Evolutionary conservation across 2,329 filamentous ascomycete species (phyloP).

Genomic region (Botrytis pseudocinerea): DNA sequence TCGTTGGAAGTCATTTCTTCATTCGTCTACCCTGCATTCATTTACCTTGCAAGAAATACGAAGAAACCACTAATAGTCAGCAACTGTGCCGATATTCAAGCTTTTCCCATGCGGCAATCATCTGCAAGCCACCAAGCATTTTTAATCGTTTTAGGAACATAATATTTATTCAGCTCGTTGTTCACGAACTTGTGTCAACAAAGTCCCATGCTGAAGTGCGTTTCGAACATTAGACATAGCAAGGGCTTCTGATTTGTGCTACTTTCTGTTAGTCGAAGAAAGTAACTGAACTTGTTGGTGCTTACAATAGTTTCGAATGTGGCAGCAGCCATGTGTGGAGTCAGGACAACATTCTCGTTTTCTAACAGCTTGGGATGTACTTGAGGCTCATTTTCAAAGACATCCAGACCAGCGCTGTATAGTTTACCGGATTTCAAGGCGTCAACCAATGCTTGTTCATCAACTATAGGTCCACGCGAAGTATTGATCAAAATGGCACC

Average conservation of each 20-base stretch:
- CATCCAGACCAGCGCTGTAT: constrained; percentile 70
- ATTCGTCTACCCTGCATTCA: neutral
- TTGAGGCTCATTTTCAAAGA: constrained; percentile 77
- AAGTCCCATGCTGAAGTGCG: constrained; percentile 59
- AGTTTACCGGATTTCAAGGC: constrained; percentile 70
- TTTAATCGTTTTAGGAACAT: too few relatives aligned
- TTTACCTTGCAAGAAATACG: constrained; percentile 11
- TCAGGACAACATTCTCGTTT: constrained; percentile 69
- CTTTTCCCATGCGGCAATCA: neutral
- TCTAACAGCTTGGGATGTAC: constrained; percentile 70
- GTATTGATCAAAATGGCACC: constrained; percentile 81
- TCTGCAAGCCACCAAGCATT: neutral
- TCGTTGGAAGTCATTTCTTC: constrained; percentile 27
- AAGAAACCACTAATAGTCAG: neutral
- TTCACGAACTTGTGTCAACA: constrained; percentile 70
- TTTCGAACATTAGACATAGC: constrained; percentile 67
- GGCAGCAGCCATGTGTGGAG: constrained; percentile 84
- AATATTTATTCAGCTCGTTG: constrained; percentile 45
- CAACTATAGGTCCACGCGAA: constrained; percentile 75
- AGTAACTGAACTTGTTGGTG: neutral
- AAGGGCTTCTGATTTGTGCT: constrained; percentile 70
- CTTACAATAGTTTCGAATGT: constrained; percentile 56
- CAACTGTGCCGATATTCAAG: neutral
- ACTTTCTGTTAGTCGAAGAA: constrained; percentile 21
- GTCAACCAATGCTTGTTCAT: constrained; percentile 73